Conservation (phyloP, 441 rosid genomes). For the Jatropha multifida region DNA sequence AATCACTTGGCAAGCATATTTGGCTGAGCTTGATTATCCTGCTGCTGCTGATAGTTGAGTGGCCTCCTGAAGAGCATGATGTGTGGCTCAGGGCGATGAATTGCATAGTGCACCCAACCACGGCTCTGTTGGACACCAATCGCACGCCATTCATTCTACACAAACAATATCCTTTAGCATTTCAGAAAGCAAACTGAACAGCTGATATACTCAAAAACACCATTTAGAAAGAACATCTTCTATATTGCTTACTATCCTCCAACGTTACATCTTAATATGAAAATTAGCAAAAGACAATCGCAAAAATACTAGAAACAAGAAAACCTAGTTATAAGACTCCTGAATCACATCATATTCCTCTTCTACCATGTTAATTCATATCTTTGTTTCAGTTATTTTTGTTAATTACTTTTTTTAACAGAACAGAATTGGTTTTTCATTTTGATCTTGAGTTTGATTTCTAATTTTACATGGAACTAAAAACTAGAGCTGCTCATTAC, state of each 20-base stretch:
- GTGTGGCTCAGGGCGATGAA: conserved; percentile 99
- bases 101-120: conserved; percentile 98
- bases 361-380: background rate
- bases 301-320: background rate
- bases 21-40: conserved; percentile 68
- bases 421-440: background rate
- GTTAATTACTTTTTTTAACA: background rate
- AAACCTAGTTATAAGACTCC: too few relatives aligned
- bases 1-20: conserved; percentile 50
- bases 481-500: background rate
- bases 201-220: background rate
- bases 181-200: background rate
- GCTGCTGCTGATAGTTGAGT: conserved; percentile 87
- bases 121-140: conserved; percentile 97
- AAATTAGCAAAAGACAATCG: background rate
- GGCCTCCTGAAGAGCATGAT: conserved; percentile 99
- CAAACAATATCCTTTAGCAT: background rate
- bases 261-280: background rate
- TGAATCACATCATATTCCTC: background rate
- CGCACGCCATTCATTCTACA: conserved; percentile 88
- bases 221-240: background rate
- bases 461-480: too few relatives aligned
- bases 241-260: too few relatives aligned
- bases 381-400: background rate
- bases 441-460: background rate